Conservation (phyloP, 257 asterid genomes). For the Gentiana straminea region DNA sequence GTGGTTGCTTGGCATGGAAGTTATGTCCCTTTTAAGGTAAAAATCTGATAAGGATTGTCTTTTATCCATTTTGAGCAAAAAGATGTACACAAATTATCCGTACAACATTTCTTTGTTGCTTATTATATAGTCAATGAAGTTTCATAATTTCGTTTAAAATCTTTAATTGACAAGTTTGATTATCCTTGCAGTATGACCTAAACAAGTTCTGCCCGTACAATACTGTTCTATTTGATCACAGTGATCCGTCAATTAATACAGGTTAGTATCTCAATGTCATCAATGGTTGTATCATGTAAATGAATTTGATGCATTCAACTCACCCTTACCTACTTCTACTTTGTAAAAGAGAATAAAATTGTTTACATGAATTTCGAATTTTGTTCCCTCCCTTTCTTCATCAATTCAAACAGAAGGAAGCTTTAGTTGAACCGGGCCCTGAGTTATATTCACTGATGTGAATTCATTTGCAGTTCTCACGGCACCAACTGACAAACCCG, state of each 20-base stretch:
- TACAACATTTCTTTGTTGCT: slow-evolving; percentile 1
- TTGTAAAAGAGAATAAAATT: too few relatives aligned
- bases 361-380: too few relatives aligned
- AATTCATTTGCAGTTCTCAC: slow-evolving; percentile 66
- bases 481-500: slow-evolving; percentile 87
- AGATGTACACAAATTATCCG: not conserved
- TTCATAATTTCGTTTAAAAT: too few relatives aligned
- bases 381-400: too few relatives aligned
- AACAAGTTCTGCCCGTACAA: slow-evolving; percentile 92
- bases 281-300: not conserved
- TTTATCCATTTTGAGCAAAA: not conserved
- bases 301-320: not conserved
- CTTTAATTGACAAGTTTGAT: slow-evolving; percentile 13
- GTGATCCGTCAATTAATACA: slow-evolving; percentile 95
- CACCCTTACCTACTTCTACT: not conserved
- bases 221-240: slow-evolving; percentile 85
- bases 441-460: not conserved
- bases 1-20: slow-evolving; percentile 99
- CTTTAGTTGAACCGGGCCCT: too few relatives aligned
- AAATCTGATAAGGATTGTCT: slow-evolving; percentile 1
- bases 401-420: too few relatives aligned
- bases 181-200: slow-evolving; percentile 68
- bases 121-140: not conserved
- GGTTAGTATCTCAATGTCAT: slow-evolving; percentile 26
- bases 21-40: slow-evolving; percentile 84